These are phyloP conservation scores for Clonostachys rhizophaga DNA, from an alignment of 2,329 filamentous ascomycete genomes.

Conservation along the genomic window DNA sequence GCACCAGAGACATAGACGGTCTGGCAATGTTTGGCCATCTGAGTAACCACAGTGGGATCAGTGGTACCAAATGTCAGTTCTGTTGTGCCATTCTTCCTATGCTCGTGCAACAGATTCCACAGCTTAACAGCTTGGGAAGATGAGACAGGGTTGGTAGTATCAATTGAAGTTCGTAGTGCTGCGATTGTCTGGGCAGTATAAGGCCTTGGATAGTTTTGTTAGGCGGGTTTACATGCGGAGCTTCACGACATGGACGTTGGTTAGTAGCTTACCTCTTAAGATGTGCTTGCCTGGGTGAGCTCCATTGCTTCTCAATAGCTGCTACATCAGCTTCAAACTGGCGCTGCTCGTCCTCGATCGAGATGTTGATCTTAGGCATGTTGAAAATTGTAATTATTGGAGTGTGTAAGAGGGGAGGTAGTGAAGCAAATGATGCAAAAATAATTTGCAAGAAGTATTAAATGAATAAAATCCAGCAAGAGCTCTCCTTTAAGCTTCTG, in stretches of 20 bases:
- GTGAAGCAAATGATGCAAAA: too few relatives aligned
- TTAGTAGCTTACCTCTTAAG: constrained; percentile 4
- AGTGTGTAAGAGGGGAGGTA: too few relatives aligned
- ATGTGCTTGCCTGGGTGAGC: constrained; percentile 15
- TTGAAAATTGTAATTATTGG: too few relatives aligned
- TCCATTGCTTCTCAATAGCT: constrained; percentile 26
- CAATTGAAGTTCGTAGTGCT: constrained; percentile 15
- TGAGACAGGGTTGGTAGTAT: constrained; percentile 4
- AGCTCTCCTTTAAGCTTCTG: too few relatives aligned
- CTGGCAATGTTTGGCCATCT: constrained; percentile 28
- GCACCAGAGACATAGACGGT: constrained; percentile 33
- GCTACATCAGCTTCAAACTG: constrained; percentile 21
- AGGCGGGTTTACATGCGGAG: too few relatives aligned
- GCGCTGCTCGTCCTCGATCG: constrained; percentile 16
- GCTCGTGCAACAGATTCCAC: constrained; percentile 25
- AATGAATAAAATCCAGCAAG: too few relatives aligned
- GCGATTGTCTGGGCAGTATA: constrained; percentile 24
- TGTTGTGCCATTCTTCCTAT: constrained; percentile 21
- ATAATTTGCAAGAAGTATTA: too few relatives aligned
- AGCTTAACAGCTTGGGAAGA: constrained; percentile 26
- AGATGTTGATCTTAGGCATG: too few relatives aligned
- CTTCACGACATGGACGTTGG: too few relatives aligned
- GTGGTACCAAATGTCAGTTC: constrained; percentile 31
- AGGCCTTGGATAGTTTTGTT: constrained; percentile 10
- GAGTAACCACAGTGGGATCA: constrained; percentile 22